Base-by-base conservation (phyloP, 805 yeast species). In the Candida jianshihensis region DNA sequence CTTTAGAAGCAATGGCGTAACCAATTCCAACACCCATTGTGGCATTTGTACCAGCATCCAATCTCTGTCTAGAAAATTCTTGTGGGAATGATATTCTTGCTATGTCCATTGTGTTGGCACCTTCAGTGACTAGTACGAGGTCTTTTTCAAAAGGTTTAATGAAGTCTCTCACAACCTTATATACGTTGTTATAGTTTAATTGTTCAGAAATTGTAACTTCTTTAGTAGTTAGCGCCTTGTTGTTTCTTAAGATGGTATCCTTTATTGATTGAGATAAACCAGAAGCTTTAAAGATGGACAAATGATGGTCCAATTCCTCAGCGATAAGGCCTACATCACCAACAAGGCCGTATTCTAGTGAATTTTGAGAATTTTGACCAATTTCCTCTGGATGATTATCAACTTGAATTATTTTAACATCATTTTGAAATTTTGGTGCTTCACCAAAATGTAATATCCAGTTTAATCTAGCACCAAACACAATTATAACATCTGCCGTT, bases 21-120 rank as follows among this genome's bases (percentile, higher is more conserved):
- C 86, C 85, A 14, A 80, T 38, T 0, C 87, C 89, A 22, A 80
- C 63, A 4, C 89, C 89, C 88, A 81, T 81, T 0, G 87, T 81
- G 1, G 85, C 86, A 56, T 76, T 78, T 0, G 87, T 80, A 5
- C 87, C 88, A 2, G 85, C 84, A 48, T 81, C 89, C 17, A 81
- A 56, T 26, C 85, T 56, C 16, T 63, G 70, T 40, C 70, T 67
- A 1, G 87, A 81, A 3, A 46, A 44, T 7, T 59, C 55, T 33
- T 78, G 63, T 5, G 75, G 73, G 51, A 81, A 79, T 0, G 81
- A 71, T 10, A 75, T 63, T 33, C 88, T 62, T 2, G 86, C 78
- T 17, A 73, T 64, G 46, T 81, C 88, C 87, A 81, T 80, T 0
- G 87, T 78, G 49, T 79, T 78, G 1, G 88, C 87, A n/a, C 88